A percentile compares a stretch with the other conserved stretches of the same genome.
These are phyloP conservation scores for Breviolum minutum DNA, from an alignment of 73 alveolate genomes.

Conservation along the genomic window DNA sequence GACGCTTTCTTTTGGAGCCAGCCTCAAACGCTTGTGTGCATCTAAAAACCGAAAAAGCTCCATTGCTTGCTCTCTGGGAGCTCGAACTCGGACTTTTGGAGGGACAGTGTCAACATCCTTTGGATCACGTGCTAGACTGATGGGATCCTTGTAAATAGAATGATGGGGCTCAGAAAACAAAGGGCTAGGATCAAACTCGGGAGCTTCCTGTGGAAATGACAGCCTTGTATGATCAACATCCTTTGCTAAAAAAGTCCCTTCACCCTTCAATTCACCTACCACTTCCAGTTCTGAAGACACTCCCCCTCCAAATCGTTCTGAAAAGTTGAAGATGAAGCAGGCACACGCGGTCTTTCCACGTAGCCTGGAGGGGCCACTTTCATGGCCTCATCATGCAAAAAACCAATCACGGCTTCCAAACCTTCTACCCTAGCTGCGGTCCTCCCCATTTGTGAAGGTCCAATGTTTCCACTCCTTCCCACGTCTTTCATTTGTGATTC, in stretches of 20 bases:
- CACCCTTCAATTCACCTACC: neutral
- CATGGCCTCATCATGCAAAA: neutral
- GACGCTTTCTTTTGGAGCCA: neutral
- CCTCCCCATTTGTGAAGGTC: constrained; percentile 46
- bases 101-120: too few relatives aligned
- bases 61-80: neutral
- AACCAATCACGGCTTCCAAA: neutral
- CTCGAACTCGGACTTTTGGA: neutral
- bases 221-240: neutral
- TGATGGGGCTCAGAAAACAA: neutral
- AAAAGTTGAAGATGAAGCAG: too few relatives aligned
- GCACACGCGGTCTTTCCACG: neutral
- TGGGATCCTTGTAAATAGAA: neutral
- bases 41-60: neutral
- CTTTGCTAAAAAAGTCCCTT: neutral
- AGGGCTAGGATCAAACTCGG: neutral
- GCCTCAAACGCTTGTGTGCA: neutral
- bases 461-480: neutral
- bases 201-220: neutral
- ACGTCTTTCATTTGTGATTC: neutral
- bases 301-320: too few relatives aligned
- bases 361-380: neutral
- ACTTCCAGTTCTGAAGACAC: neutral
- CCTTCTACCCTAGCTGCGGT: constrained; percentile 5
- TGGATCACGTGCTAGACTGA: neutral